Conservation (phyloP, 495 filamentous ascomycete species). For the Penicillium paradoxum region DNA sequence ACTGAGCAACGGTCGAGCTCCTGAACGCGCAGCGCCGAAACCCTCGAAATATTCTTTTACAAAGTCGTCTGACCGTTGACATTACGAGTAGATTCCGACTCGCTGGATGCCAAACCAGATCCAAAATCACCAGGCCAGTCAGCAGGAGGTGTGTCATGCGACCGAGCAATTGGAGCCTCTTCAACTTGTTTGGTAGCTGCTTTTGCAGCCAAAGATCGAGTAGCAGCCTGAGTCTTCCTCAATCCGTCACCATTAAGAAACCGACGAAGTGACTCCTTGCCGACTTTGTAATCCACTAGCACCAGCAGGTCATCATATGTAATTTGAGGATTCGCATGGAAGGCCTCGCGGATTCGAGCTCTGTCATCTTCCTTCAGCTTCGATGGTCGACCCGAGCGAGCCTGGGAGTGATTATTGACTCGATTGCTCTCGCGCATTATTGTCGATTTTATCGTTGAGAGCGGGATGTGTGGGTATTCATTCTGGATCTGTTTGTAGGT, state of each 20-base stretch:
- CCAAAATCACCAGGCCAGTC: not conserved
- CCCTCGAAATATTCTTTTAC: not conserved
- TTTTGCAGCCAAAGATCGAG: not conserved
- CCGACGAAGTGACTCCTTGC: constrained; percentile 4
- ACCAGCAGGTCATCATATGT: constrained; percentile 10
- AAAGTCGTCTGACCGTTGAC: not conserved
- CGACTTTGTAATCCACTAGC: constrained; percentile 8
- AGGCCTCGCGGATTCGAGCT: constrained; percentile 1
- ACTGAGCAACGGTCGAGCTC: too few species aligned
- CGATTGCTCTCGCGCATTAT: not conserved
- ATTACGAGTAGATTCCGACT: not conserved
- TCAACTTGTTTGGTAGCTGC: not conserved
- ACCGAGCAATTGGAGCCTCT: not conserved
- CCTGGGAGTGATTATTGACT: constrained; percentile 7
- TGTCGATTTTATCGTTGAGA: constrained; percentile 9
- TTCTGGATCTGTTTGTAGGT: constrained; percentile 8
- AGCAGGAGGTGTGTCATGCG: not conserved
- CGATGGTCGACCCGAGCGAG: constrained; percentile 7
- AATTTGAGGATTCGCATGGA: constrained; percentile 6
- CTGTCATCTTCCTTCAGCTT: constrained; percentile 10
- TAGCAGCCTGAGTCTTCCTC: not conserved
- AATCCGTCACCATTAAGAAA: constrained; percentile 2
- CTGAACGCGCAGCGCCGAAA: not conserved
- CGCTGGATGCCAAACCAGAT: not conserved
- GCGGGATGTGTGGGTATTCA: constrained; percentile 7